These are phyloP conservation scores for Leptodontidium sp. DNA, from an alignment of 2,329 filamentous ascomycete genomes.

Conservation along the genomic window DNA sequence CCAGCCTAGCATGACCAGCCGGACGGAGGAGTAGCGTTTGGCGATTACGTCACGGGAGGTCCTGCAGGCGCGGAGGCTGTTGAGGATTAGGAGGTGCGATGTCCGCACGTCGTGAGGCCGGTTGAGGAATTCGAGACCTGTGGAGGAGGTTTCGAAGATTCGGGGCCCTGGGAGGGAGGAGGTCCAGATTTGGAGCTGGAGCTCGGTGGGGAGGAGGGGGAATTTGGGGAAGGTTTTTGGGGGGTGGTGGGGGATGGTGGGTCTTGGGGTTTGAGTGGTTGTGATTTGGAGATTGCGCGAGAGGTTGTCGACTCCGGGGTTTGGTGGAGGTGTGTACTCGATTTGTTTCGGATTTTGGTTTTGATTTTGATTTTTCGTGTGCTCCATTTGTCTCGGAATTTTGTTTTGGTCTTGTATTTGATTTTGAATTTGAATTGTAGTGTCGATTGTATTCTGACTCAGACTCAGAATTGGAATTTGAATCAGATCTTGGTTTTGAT, in stretches of 20 bases:
- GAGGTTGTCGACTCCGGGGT: neutral
- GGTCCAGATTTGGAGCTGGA: neutral
- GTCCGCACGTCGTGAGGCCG: neutral
- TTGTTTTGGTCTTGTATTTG: too few relatives aligned
- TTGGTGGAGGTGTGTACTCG: neutral
- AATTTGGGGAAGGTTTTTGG: neutral
- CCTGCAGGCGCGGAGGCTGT: neutral
- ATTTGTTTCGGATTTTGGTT: too few relatives aligned
- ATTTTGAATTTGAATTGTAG: too few relatives aligned
- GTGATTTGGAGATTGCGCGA: neutral
- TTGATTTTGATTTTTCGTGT: too few relatives aligned
- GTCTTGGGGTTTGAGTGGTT: neutral
- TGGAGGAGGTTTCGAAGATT: neutral
- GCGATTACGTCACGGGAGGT: neutral
- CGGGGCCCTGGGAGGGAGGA: neutral
- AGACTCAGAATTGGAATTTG: too few relatives aligned
- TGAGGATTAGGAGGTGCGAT: neutral
- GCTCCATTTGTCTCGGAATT: too few relatives aligned
- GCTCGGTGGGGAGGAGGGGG: neutral
- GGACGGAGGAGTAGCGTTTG: neutral
- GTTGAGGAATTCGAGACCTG: neutral
- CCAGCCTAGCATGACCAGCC: neutral
- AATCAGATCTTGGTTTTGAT: too few relatives aligned
- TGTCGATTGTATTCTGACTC: too few relatives aligned
- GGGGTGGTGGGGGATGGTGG: neutral